Evolutionary conservation across 2,329 filamentous ascomycete species (phyloP).

Genomic region (Incumbomyces delicatus): DNA sequence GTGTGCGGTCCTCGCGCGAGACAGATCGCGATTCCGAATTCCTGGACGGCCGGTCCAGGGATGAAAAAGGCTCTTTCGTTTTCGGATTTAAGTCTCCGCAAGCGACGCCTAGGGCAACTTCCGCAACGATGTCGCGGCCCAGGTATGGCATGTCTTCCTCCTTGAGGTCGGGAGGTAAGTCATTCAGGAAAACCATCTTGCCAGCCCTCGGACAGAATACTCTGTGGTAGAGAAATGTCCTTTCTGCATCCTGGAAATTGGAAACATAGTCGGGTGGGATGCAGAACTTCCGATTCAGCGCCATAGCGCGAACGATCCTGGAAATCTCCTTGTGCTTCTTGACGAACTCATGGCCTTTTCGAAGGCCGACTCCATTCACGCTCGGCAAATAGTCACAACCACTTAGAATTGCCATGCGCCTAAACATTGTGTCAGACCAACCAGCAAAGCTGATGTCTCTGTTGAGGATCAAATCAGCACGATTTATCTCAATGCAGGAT

Average conservation of each 20-base stretch:
- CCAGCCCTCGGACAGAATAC: conserved; percentile 73
- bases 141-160: conserved; percentile 70
- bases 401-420: conserved; percentile 90
- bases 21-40: conserved; percentile 24
- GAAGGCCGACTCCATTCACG: conserved; percentile 77
- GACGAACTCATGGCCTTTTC: conserved; percentile 84
- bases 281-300: conserved; percentile 77
- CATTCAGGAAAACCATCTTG: conserved; percentile 65
- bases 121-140: conserved; percentile 59
- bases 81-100: conserved; percentile 78
- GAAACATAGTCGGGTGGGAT: conserved; percentile 74
- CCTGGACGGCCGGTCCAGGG: conserved; percentile 13
- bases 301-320: conserved; percentile 67
- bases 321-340: conserved; percentile 85
- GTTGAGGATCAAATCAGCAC: conserved; percentile 78
- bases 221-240: conserved; percentile 88
- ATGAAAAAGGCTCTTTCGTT: conserved; percentile 57
- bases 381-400: conserved; percentile 91
- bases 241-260: conserved; percentile 74
- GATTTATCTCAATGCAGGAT: conserved; percentile 83
- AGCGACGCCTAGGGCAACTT: conserved; percentile 65
- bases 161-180: conserved; percentile 52
- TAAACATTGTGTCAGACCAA: conserved; percentile 85
- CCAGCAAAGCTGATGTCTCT: conserved; percentile 80
- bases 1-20: conserved; percentile 28